Base-by-base conservation (phyloP, 108 stramenopile genomes). In the Mediolabrus comicus region DNA sequence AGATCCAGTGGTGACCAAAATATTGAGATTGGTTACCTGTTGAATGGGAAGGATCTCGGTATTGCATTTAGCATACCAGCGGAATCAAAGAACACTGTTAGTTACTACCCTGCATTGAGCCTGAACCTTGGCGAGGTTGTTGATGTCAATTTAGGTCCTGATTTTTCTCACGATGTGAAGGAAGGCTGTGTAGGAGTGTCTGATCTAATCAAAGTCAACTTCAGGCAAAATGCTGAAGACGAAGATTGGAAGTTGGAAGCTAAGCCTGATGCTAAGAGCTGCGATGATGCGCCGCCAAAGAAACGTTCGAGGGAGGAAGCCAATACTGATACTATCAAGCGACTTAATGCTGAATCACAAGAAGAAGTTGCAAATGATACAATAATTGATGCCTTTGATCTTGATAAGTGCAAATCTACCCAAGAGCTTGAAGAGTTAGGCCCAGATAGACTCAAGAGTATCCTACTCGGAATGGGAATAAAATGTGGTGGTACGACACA, bases 401-500 rank as follows among this genome's bases (percentile, higher is more conserved):
- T 95, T 32, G 70, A 72, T 28, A 41, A 63, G 1, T 91, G 71
- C 60, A 10, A 66, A 29, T 85, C 91, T 13, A 69, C 75, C 0
- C 58, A 81, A 17, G 86, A 88, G 46, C 66, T 92, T 17, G 69
- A 87, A 43, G 69, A 53, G 34, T 69, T 99, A 62, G 97, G 95
- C 32, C 61, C 95, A 65, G 95, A 96, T 51, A 81, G 92, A 9
- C 69, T 99, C 59, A 97, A 95, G 82, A 74, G 72, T 25, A 95
- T 91, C 4, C 73, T 98, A 35, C 67, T 87, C 59, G 91, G 87
- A 5, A 68, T 95, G 41, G 91, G 90, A 30, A 74, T 95, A 16
- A 99, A 99, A 72, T 98, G 97, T 63, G 98, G 80, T 46, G 92
- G 92, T 3, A 82, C 89, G 13, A 55, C 86, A 27, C 52, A 88